Percentiles rank a stretch among this genome's conserved stretches.
phyloP scores from a whole-genome alignment of 495 filamentous ascomycete species.

The Oleoguttula mirabilis region DNA sequence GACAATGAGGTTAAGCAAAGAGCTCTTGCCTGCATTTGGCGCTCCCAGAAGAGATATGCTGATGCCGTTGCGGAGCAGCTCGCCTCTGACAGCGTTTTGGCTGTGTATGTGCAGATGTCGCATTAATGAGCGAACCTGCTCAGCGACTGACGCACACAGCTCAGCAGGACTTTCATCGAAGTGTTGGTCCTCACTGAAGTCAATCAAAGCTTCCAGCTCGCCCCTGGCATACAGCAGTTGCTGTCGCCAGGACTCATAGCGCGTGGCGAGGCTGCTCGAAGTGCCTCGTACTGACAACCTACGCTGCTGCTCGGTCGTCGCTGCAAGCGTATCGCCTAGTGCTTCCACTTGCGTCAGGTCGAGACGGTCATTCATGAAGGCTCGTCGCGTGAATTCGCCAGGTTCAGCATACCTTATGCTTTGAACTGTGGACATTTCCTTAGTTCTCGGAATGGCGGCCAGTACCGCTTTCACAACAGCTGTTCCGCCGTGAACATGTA shows the following conservation, averaged over 20 bases:
- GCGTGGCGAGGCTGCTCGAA: conserved; percentile 46
- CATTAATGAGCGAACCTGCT: conserved; percentile 47
- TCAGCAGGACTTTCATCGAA: conserved; percentile 78
- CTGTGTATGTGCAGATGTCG: conserved; percentile 54
- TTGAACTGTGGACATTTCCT: conserved; percentile 3
- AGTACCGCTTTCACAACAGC: conserved; percentile 82
- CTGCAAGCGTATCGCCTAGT: conserved; percentile 69
- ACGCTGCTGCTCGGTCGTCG: conserved; percentile 89
- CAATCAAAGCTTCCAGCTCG: conserved; percentile 89
- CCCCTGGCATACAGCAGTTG: conserved; percentile 69
- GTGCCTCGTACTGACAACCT: conserved; percentile 70
- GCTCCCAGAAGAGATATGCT: conserved; percentile 75
- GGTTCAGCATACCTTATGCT: conserved; percentile 90
- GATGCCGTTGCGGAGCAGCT: conserved; percentile 77
- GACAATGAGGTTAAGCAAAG: conserved; percentile 80
- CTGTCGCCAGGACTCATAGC: conserved; percentile 76
- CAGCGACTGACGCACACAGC: conserved; percentile 54
- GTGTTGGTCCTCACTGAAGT: conserved; percentile 94
- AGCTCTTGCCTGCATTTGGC: conserved; percentile 93
- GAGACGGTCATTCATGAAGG: conserved; percentile 76
- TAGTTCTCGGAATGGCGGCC: conserved; percentile 48
- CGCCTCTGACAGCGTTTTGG: conserved; percentile 65
- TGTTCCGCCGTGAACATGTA: conserved; percentile 87
- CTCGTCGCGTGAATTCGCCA: conserved; percentile 88
- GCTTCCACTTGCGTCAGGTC: conserved; percentile 91